Evolutionary conservation across 73 alveolate species (phyloP).

Genomic region (Paramecium bursaria): DNA sequence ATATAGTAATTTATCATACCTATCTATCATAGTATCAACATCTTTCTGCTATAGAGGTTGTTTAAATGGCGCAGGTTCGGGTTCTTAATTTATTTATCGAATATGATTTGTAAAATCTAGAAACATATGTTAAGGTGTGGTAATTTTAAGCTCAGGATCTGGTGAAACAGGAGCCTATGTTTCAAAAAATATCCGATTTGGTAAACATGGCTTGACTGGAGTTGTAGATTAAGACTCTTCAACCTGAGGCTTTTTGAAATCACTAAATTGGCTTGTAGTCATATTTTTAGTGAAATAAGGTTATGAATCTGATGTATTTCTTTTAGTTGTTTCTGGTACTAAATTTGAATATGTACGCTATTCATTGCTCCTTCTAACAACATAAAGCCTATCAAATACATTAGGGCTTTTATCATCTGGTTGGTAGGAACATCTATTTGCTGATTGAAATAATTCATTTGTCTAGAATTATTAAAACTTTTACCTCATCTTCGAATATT

Average conservation of each 20-base stretch:
- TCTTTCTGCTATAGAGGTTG: conserved; percentile 15
- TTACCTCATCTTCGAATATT: conserved; percentile 13
- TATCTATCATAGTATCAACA: conserved; percentile 30
- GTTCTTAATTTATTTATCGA: conserved; percentile 17
- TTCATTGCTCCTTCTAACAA: conserved; percentile 53
- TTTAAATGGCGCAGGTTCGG: conserved; percentile 45
- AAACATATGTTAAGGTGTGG: conserved; percentile 50
- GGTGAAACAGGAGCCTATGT: not conserved
- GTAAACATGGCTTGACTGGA: conserved; percentile 12
- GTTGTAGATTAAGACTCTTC: not conserved
- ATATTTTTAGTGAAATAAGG: conserved; percentile 49
- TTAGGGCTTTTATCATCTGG: conserved; percentile 8
- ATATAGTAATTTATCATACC: not conserved
- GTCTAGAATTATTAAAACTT: conserved; percentile 1
- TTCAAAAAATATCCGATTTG: conserved; percentile 17
- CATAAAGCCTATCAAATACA: conserved; percentile 51
- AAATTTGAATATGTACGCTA: conserved; percentile 11
- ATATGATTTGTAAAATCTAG: conserved; percentile 32
- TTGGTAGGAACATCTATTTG: conserved; percentile 10
- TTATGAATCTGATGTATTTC: conserved; percentile 46
- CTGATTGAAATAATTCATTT: conserved; percentile 3
- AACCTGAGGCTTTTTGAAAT: conserved; percentile 1
- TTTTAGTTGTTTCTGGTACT: conserved; percentile 21
- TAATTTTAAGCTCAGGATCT: conserved; percentile 1
- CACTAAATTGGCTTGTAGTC: conserved; percentile 1